phyloP scores from a whole-genome alignment of 208 protist species.

The Acanthamoeba triangularis region DNA sequence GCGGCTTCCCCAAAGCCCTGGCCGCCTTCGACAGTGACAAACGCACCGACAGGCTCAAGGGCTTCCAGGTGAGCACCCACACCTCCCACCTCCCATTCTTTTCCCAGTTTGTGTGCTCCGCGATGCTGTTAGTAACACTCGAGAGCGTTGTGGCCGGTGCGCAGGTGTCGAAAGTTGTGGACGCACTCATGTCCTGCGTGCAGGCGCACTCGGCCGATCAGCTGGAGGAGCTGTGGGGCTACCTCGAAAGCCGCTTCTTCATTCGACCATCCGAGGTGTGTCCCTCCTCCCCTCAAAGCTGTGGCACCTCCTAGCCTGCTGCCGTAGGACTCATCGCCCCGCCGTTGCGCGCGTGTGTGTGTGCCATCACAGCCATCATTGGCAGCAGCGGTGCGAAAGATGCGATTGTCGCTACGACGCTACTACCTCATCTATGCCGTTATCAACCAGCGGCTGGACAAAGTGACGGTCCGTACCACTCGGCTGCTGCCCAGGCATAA shows the following conservation, averaged over 20 bases:
- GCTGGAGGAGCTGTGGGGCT: constrained; percentile 30
- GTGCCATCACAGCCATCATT: constrained; percentile 45
- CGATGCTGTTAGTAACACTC: no score
- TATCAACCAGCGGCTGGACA: constrained; percentile 5
- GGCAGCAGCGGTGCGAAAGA: not conserved
- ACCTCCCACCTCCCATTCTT: not conserved
- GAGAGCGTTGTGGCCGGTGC: no score
- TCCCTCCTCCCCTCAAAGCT: no score
- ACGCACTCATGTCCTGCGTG: not conserved
- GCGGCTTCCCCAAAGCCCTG: constrained; percentile 67
- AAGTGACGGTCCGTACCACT: constrained; percentile 50
- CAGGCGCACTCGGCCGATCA: not conserved
- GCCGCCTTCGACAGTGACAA: constrained; percentile 33
- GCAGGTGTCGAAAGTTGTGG: constrained; percentile 47
- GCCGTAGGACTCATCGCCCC: no score
- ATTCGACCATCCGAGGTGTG: not conserved
- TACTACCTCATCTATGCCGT: constrained; percentile 64
- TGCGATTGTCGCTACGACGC: constrained; percentile 29
- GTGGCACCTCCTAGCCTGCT: not conserved
- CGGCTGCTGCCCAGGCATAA: no score
- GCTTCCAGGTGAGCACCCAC: constrained; percentile 3
- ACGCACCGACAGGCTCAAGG: not conserved
- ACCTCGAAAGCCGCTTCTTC: constrained; percentile 70
- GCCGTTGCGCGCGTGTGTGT: not conserved
- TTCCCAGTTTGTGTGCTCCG: not conserved